phyloP scores from a whole-genome alignment of 2,329 filamentous ascomycete species.

The Ceratocystis variospora region DNA sequence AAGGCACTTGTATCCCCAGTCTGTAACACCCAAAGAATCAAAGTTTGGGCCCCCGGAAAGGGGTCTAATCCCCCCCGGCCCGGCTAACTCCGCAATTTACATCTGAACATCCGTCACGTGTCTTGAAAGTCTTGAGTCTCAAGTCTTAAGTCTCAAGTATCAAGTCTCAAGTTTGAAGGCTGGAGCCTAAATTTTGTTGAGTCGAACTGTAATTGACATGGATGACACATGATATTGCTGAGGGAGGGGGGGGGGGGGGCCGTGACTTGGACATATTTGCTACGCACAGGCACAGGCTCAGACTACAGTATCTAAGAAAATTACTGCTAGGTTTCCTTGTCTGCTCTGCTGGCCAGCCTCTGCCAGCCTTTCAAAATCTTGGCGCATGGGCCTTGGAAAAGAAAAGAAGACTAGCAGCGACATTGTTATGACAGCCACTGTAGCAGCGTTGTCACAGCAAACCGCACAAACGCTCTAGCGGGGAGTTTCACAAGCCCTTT shows the following conservation, averaged over 20 bases:
- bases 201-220: no score
- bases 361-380: neutral
- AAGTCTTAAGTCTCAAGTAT: neutral
- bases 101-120: neutral
- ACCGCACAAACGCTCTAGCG: neutral
- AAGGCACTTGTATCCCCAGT: neutral
- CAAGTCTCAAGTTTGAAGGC: neutral
- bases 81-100: neutral
- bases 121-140: neutral
- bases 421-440: conserved; percentile 2
- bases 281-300: neutral
- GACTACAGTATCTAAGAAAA: neutral
- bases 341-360: neutral
- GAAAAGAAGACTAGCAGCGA: neutral
- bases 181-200: no score
- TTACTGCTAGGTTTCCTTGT: neutral
- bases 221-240: no score
- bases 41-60: neutral
- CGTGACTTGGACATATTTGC: neutral
- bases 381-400: neutral
- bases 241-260: no score
- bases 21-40: neutral
- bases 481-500: conserved; percentile 3
- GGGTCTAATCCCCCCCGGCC: neutral
- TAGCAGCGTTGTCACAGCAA: conserved; percentile 7